phyloP scores from a whole-genome alignment of 176 grass and related monocot genomes.

The Oryza longistaminata region DNA sequence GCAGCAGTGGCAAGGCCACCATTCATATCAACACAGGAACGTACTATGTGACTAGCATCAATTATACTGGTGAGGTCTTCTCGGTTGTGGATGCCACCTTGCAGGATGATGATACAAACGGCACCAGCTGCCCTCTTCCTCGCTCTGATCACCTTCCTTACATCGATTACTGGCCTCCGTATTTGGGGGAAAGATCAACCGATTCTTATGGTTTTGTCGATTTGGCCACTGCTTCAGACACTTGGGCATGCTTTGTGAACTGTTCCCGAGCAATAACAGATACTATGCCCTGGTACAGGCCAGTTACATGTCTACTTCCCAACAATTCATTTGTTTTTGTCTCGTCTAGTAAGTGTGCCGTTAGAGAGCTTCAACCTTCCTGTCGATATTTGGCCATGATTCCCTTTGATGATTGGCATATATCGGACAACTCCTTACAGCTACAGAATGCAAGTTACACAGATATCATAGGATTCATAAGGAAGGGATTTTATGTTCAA shows the following conservation, averaged over 20 bases:
- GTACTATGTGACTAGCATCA: constrained; percentile 29
- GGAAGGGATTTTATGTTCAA: not conserved
- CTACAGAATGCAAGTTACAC: not conserved
- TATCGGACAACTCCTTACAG: not conserved
- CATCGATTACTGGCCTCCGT: too few species aligned
- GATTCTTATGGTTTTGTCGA: not conserved
- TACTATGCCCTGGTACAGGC: not conserved
- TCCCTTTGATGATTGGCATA: not conserved
- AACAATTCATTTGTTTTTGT: constrained; percentile 40
- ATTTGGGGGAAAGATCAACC: too few species aligned
- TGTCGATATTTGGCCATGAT: constrained; percentile 35
- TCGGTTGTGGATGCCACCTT: not conserved
- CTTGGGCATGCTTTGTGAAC: constrained; percentile 43
- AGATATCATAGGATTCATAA: not conserved
- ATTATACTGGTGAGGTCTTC: not conserved
- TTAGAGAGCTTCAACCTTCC: not conserved
- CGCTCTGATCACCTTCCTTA: not conserved
- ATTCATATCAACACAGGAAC: not conserved
- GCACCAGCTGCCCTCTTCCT: constrained; percentile 17
- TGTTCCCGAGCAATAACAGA: not conserved
- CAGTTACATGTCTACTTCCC: constrained; percentile 8
- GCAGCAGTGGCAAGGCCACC: not conserved
- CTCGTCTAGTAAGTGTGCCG: rapidly evolving
- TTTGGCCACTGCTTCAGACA: not conserved
- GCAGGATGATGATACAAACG: not conserved